Percentiles rank a stretch among this genome's conserved stretches.
Conservation (phyloP, 768 basidiomycete species). For the Pleurotus sapidus region DNA sequence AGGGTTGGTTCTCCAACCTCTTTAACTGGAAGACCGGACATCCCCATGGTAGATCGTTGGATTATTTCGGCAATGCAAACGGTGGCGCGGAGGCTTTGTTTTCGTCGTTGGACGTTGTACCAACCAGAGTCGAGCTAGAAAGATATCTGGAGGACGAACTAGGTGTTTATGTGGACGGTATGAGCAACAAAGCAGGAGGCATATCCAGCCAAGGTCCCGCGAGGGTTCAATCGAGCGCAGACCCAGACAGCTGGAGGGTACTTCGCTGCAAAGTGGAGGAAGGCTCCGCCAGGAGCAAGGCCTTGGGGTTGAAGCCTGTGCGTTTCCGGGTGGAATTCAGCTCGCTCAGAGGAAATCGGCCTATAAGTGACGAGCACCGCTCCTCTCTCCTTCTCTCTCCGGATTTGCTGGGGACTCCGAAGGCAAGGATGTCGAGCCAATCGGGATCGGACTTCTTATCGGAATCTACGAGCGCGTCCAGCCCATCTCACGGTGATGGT, state of each 20-base stretch:
- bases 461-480: not conserved
- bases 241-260: constrained; percentile 6
- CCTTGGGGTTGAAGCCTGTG: constrained; percentile 62
- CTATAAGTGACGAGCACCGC: constrained; percentile 13
- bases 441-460: not conserved
- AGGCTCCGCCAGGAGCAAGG: constrained; percentile 32
- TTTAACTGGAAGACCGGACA: constrained; percentile 79
- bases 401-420: constrained; percentile 11
- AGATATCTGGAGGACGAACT: constrained; percentile 59
- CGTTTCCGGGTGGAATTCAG: constrained; percentile 84
- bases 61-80: constrained; percentile 21
- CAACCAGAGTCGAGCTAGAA: constrained; percentile 63
- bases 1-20: constrained; percentile 93
- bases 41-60: constrained; percentile 35
- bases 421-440: not conserved
- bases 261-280: constrained; percentile 57
- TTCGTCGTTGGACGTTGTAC: constrained; percentile 50
- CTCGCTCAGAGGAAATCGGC: constrained; percentile 6
- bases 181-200: constrained; percentile 22
- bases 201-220: constrained; percentile 1
- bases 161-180: constrained; percentile 52
- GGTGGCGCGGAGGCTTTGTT: constrained; percentile 34
- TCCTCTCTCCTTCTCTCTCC: constrained; percentile 19
- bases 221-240: constrained; percentile 22
- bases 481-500: constrained; percentile 47